phyloP scores from a whole-genome alignment of 805 yeast genomes.

The Hermanozyma aechmeae region DNA sequence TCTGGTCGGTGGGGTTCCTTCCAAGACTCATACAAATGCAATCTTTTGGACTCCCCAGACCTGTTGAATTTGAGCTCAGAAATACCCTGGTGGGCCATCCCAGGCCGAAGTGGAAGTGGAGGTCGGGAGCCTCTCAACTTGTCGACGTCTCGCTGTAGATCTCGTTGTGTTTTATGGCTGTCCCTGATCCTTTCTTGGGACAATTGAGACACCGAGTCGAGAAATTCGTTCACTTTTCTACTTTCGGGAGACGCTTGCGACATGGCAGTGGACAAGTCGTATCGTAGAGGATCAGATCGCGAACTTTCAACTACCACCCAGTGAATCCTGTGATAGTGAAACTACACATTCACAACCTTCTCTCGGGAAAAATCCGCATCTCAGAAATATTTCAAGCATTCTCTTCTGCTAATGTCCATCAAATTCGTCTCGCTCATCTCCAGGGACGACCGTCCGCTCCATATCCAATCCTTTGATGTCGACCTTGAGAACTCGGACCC shows the following conservation, averaged over 20 bases:
- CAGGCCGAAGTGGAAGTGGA: background rate
- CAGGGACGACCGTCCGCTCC: conserved; percentile 49
- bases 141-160: conserved; percentile 22
- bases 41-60: background rate
- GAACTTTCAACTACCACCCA: too few species aligned
- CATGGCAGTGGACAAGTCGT: too few species aligned
- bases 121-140: conserved; percentile 10
- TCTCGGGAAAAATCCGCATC: too few species aligned
- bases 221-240: conserved; percentile 28
- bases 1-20: conserved; percentile 13
- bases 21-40: too few species aligned
- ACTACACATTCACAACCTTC: too few species aligned
- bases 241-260: conserved; percentile 18
- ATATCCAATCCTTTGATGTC: conserved; percentile 43
- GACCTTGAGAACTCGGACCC: conserved; percentile 1
- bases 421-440: conserved; percentile 51
- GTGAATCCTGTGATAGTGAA: too few species aligned
- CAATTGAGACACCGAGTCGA: conserved; percentile 23
- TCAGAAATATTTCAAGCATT: too few species aligned
- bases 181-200: conserved; percentile 26
- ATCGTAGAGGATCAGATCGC: too few species aligned
- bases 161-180: conserved; percentile 26
- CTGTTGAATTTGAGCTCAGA: conserved; percentile 12
- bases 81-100: conserved; percentile 3
- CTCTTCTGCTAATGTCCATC: too few species aligned